Evolutionary conservation across 768 basidiomycete species (phyloP), one percentile per base, ranked within the genome.

Genomic region (Lactifluus subvellereus): DNA sequence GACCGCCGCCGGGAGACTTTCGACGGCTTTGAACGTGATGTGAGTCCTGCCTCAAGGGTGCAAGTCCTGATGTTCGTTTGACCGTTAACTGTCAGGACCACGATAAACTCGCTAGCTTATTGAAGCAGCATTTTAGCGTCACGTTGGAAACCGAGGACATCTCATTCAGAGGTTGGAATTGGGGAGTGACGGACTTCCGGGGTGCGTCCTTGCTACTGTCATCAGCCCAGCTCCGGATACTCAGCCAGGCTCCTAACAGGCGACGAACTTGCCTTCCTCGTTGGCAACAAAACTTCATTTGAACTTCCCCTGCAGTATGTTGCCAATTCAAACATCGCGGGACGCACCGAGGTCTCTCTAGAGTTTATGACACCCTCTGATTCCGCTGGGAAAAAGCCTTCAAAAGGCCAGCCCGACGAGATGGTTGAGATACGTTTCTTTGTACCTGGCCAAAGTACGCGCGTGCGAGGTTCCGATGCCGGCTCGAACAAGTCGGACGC

Each of bases 321-420:
- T 52, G 89, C 91, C 68, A 99, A 99, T 74, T 97, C 97, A 51
- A 98, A 98, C 76, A 98, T 98, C 69, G 93, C 94, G 13, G 94
- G 93, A 22, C 91, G 92, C 65, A 95, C 93, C 10, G 97, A 99
- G 73, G 97, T 99, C n/a, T 94, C 97, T 0, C 84, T 99, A n/a
- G 97, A 99, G 72, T 97, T 98, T 71, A 78, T 83, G 33, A 75
- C 79, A 55, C 76, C 81, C 22, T 77, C 82, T 7, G 80, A 79
- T 65, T 72, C 69, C n/a, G 49, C 54, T 11, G 72, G 77, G 58
- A 82, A 82, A 54, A 78, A 81, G 68, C 65, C 75, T 18, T 69
- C 78, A 45, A 74, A 76, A 67, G 68, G 72, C 48, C 78, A 75
- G 0, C 77, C 78, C 0, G 96, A 98, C 68, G 95, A 98, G 73